Percentiles rank a stretch among this genome's conserved stretches.
These are phyloP conservation scores for Entonaema liquescens DNA, from an alignment of 495 filamentous ascomycete genomes.

Conservation along the genomic window DNA sequence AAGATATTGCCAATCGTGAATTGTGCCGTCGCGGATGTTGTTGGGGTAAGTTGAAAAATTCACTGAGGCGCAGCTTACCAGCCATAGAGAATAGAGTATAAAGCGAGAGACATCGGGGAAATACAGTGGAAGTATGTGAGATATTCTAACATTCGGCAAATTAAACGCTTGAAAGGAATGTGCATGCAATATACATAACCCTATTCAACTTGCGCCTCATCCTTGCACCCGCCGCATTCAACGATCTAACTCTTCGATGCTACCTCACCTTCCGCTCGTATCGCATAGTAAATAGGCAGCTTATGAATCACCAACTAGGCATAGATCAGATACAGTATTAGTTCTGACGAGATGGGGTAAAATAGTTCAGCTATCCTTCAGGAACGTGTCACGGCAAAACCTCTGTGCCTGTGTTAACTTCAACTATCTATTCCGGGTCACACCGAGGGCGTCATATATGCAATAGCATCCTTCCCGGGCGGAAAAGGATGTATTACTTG, in stretches of 20 bases:
- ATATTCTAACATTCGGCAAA: slow-evolving; percentile 1
- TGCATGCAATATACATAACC: slow-evolving; percentile 10
- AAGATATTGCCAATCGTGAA: slow-evolving; percentile 6
- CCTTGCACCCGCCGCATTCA: slow-evolving; percentile 11
- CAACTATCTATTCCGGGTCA: neutral
- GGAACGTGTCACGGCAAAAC: slow-evolving; percentile 8
- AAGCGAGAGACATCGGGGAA: slow-evolving; percentile 5
- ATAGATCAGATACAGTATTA: slow-evolving; percentile 3
- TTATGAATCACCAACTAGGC: slow-evolving; percentile 12
- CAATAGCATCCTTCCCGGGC: slow-evolving; percentile 21
- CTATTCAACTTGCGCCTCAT: slow-evolving; percentile 20
- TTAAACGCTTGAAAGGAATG: neutral
- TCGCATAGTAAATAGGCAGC: slow-evolving; percentile 3
- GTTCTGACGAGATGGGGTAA: slow-evolving; percentile 13
- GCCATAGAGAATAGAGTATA: neutral
- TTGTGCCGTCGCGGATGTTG: neutral
- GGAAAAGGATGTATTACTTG: slow-evolving; percentile 21
- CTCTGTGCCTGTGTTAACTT: neutral
- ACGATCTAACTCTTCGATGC: slow-evolving; percentile 16
- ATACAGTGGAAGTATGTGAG: neutral
- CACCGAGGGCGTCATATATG: slow-evolving; percentile 9
- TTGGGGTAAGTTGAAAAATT: slow-evolving; percentile 19
- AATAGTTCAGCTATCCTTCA: slow-evolving; percentile 2
- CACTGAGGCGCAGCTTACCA: neutral
- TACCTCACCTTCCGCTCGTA: slow-evolving; percentile 17